Base-by-base conservation (phyloP, 108 stramenopile species). In the Conticribra weissflogii region DNA sequence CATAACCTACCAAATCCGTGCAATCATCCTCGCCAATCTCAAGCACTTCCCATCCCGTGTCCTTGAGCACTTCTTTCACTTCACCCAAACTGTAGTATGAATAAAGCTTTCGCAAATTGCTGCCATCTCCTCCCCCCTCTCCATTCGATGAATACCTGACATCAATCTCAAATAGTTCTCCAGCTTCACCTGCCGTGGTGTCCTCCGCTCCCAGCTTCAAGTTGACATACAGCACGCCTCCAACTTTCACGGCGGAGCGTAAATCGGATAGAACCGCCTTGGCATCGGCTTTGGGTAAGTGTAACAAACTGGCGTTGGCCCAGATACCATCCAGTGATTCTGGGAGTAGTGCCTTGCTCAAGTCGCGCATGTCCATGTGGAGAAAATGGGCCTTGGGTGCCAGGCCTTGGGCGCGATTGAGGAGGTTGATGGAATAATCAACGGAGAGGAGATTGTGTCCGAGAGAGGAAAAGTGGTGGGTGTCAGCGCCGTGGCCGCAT, bases 251-350 rank as follows among this genome's bases (percentile, higher is more conserved):
- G 0, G 49, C 47, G 8, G 28, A 25, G 49, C 63, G 63, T 14
- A 72, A 49, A 30, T 52, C 61, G 16, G 24, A n/a, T 12, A 63
- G 32, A 3, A 72, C 22, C 17, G 3, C 16, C 0, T 29, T 30
- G 52, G 63, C 23, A 44, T 72, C 71, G 3, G 17, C 33, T 22
- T 72, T 72, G 16, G 71, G 71, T 31, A 72, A 45, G 34, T 72
- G 71, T 2, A 63, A 47, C 55, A 72, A 56, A 33, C 71, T 72
- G 1, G 62, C 53, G 31, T 56, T 54, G 4, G 71, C 60, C 71
- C 71, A 72, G 12, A 72, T 55, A 3, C 71, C 71, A 63, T 72
- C 71, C 25, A 72, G 25, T 44, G 58, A 59, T 21, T 63, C 27
- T 29, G 60, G 36, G 7, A 72, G 14, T 53, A 72, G 31, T 17